Evolutionary conservation across 2,329 filamentous ascomycete genomes (phyloP).

Genomic region (Seiridium cupressi): DNA sequence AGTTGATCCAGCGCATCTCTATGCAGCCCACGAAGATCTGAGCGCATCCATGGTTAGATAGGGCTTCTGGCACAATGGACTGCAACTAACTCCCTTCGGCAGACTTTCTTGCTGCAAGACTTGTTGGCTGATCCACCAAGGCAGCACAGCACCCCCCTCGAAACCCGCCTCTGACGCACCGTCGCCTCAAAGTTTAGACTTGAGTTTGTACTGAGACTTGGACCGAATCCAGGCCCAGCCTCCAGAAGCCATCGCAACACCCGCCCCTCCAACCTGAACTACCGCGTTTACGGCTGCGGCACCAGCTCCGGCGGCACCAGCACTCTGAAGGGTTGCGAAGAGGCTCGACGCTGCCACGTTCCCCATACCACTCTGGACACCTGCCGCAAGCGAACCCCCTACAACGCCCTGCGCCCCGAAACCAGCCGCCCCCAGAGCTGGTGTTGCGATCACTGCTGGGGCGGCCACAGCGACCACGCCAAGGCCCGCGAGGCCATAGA

Average conservation of each 20-base stretch:
- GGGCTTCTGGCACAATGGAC: too few species aligned
- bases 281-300: background rate
- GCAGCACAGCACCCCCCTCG: too few species aligned
- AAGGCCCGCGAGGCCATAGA: background rate
- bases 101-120: too few species aligned
- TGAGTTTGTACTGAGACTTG: background rate
- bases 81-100: too few species aligned
- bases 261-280: background rate
- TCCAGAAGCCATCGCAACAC: background rate
- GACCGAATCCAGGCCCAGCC: background rate
- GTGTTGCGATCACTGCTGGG: background rate
- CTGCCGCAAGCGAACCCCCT: conserved; percentile 20
- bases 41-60: too few species aligned
- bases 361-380: conserved; percentile 24
- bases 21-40: too few species aligned
- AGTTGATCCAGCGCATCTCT: too few species aligned
- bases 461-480: background rate
- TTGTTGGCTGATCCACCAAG: too few species aligned
- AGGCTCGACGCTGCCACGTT: conserved; percentile 19
- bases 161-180: too few species aligned
- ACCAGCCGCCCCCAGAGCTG: background rate
- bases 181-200: too few species aligned
- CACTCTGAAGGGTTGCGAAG: conserved; percentile 31
- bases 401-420: background rate
- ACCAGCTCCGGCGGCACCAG: conserved; percentile 21